Percentiles rank a stretch among this genome's conserved stretches.
These are phyloP conservation scores for Magnolia sinica DNA, from an alignment of 164 flowering plant species.

Conservation along the genomic window DNA sequence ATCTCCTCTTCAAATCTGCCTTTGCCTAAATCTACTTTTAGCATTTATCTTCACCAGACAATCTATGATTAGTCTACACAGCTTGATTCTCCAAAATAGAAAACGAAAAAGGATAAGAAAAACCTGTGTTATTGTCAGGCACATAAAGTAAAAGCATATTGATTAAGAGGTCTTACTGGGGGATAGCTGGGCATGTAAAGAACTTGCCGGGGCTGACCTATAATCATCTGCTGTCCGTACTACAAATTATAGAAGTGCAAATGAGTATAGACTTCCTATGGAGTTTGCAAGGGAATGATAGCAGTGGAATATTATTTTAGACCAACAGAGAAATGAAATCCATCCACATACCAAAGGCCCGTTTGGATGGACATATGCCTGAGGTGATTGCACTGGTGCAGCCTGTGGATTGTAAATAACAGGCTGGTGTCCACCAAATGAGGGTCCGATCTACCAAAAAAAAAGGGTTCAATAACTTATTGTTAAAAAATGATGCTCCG, in stretches of 20 bases:
- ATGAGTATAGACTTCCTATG: neutral
- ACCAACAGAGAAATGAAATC: neutral
- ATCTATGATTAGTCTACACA: too few relatives aligned
- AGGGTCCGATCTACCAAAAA: slow-evolving; percentile 59
- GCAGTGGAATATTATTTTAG: neutral
- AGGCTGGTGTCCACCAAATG: slow-evolving; percentile 71
- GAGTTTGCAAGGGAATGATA: neutral
- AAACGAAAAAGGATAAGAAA: neutral
- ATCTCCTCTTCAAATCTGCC: neutral
- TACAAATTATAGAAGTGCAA: slow-evolving; percentile 16
- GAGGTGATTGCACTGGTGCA: slow-evolving; percentile 60
- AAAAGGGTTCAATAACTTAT: neutral
- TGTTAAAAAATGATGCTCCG: too few relatives aligned
- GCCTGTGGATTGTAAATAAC: slow-evolving; percentile 59
- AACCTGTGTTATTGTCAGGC: neutral
- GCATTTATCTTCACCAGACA: neutral
- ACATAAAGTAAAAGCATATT: neutral
- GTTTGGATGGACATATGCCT: slow-evolving; percentile 72
- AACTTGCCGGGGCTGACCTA: slow-evolving; percentile 56
- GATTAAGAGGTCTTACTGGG: slow-evolving; percentile 20
- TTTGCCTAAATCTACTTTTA: neutral
- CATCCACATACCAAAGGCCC: slow-evolving; percentile 57
- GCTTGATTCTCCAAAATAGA: neutral
- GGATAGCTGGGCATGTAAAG: slow-evolving; percentile 62
- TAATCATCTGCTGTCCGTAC: slow-evolving; percentile 71